Conservation (phyloP, 345 rosid species). For the Hypericum perforatum region DNA sequence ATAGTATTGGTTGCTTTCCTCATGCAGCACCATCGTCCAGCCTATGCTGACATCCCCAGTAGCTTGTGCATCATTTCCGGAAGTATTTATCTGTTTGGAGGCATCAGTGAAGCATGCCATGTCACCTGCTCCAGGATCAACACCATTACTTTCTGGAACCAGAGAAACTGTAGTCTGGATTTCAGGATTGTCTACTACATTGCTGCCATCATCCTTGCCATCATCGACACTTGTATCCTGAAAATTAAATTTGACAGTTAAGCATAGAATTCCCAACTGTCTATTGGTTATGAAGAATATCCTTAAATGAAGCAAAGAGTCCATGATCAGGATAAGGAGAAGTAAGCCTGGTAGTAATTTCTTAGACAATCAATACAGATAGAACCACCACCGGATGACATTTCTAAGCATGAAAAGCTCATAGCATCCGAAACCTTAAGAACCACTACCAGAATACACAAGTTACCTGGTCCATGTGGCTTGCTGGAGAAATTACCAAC, state of each 20-base stretch:
- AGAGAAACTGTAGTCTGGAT: conserved; percentile 7
- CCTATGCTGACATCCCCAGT: conserved; percentile 38
- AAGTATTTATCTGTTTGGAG: conserved; percentile 26
- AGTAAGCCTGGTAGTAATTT: too few species aligned
- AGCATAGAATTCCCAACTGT: too few species aligned
- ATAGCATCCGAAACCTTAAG: neutral
- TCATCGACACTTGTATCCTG: conserved; percentile 34
- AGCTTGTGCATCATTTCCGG: conserved; percentile 35
- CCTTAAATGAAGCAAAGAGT: too few species aligned
- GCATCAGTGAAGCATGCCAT: conserved; percentile 14
- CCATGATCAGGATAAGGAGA: too few species aligned
- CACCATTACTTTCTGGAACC: conserved; percentile 1
- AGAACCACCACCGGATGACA: too few species aligned
- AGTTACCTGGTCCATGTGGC: conserved; percentile 45
- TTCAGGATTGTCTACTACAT: conserved; percentile 20
- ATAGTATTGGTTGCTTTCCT: conserved; percentile 75
- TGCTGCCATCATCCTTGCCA: conserved; percentile 27
- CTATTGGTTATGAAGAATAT: too few species aligned
- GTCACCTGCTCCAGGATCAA: too few species aligned
- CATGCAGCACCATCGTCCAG: conserved; percentile 90
- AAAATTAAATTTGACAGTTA: neutral
- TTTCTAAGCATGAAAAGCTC: neutral
- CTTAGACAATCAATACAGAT: too few species aligned
- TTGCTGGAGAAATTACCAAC: conserved; percentile 23
- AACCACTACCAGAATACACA: neutral